A percentile compares a stretch with the other conserved stretches of the same genome.
These are phyloP conservation scores for Solioccasus polychromus DNA, from an alignment of 768 basidiomycete genomes.

Conservation along the genomic window DNA sequence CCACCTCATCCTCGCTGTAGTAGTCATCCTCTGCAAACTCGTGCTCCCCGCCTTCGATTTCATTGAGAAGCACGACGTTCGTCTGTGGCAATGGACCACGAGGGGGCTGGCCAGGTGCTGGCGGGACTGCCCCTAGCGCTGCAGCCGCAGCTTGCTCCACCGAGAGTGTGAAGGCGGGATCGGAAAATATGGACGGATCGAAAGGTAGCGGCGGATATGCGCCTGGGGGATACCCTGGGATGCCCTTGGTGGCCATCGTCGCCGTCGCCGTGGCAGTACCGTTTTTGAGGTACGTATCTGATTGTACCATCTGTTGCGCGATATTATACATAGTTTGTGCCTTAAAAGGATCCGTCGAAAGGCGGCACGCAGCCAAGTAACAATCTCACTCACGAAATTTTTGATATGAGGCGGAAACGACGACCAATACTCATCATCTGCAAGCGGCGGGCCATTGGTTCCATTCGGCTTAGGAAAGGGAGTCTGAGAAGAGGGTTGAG, in stretches of 20 bases:
- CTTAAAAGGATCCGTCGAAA: slow-evolving; percentile 38
- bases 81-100: slow-evolving; percentile 31
- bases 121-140: slow-evolving; percentile 29
- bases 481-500: slow-evolving; percentile 12
- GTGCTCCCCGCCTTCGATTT: slow-evolving; percentile 36
- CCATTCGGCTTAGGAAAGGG: slow-evolving; percentile 25
- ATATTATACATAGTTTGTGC: slow-evolving; percentile 65
- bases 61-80: slow-evolving; percentile 39
- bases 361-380: slow-evolving; percentile 18
- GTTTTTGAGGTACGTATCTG: slow-evolving; percentile 37
- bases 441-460: slow-evolving; percentile 18
- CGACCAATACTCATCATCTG: slow-evolving; percentile 69
- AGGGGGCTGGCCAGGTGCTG: slow-evolving; percentile 31
- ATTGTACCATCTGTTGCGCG: slow-evolving; percentile 63
- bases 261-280: slow-evolving; percentile 30
- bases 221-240: slow-evolving; percentile 40
- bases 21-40: slow-evolving; percentile 41
- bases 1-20: slow-evolving; percentile 47
- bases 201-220: slow-evolving; percentile 44
- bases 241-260: slow-evolving; percentile 33
- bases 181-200: slow-evolving; percentile 52
- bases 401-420: slow-evolving; percentile 65
- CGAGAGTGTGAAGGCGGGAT: slow-evolving; percentile 49
- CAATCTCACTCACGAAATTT: slow-evolving; percentile 55
- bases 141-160: slow-evolving; percentile 47